Evolutionary conservation across 495 filamentous ascomycete species (phyloP), one percentile per base, ranked within the genome.

Genomic region (Daldinia grandis): DNA sequence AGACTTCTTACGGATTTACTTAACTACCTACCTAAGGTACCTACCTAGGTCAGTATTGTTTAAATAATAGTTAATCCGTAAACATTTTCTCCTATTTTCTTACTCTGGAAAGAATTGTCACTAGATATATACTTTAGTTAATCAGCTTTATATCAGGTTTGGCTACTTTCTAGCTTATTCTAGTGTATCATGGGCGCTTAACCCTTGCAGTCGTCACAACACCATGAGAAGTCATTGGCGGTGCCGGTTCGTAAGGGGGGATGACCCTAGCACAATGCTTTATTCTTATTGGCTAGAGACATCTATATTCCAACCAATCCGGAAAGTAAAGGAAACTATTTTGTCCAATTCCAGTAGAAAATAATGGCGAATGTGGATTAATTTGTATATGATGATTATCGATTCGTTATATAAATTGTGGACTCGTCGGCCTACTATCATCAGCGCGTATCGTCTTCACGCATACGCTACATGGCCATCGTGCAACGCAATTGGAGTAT

Each of bases 301-400:
- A 25, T 10, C 12, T 56, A 44, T 44, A 62, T 68, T 65, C 27
- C 51, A 50, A 68, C 69, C 60, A 72, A 72, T 68, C 64, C 56
- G 56, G 61, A 5, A 68, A 68, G 35, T 56, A 47, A n/a, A 25
- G 17, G n/a, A 42, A 58, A 15, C 37, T 19, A 58, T 51, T n/a
- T 24, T 10, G n/a, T 47, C 35, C 54, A 63, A 49, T 28, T 28
- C 19, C 42, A 19, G 44, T 58, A 33, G 33, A 30, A 62, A 37
- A 33, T 10, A 5, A 53, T 53, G 47, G 19, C 47, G 59, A 64
- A 55, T 28, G 31, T 64, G 25, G 19, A 49, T 25, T 58, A n/a
- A 49, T 21, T 54, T 33, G 30, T 28, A 51, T 56, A 37, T 9
- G n/a, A 10, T 50, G 53, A 7, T 40, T 53, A 37, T 50, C 42